Evolutionary conservation across 1,284 basidiomycete species (phyloP).

Genomic region (Cutaneotrichosporon cavernicola): DNA sequence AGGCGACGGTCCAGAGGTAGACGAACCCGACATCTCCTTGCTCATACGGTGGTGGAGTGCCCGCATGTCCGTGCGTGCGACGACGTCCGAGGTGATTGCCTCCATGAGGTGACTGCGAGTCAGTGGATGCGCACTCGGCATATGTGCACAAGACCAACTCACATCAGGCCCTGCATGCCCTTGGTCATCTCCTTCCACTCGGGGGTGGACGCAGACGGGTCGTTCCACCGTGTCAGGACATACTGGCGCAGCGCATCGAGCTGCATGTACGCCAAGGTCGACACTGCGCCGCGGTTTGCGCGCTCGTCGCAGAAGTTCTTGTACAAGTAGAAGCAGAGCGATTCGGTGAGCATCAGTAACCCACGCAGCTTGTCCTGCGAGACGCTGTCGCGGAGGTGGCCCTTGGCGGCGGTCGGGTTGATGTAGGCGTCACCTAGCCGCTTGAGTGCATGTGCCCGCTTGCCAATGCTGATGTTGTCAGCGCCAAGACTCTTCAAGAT

Average conservation of each 20-base stretch:
- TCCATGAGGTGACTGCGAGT: conserved; percentile 45
- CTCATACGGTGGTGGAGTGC: conserved; percentile 32
- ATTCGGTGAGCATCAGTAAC: conserved; percentile 55
- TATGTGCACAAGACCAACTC: conserved; percentile 21
- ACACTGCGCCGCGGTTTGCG: conserved; percentile 31
- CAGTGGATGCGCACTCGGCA: neutral
- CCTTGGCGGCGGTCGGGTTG: conserved; percentile 29
- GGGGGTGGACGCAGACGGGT: conserved; percentile 28
- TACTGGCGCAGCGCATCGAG: conserved; percentile 38
- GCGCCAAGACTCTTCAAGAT: conserved; percentile 11
- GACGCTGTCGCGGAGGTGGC: conserved; percentile 27
- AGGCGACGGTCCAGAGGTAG: conserved; percentile 29
- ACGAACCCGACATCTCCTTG: conserved; percentile 26
- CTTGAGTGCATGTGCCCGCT: conserved; percentile 39
- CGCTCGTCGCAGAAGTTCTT: conserved; percentile 57
- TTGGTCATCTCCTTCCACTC: conserved; percentile 31
- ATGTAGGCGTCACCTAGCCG: conserved; percentile 46
- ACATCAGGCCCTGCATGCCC: conserved; percentile 51
- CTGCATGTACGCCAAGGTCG: conserved; percentile 33
- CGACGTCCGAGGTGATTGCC: conserved; percentile 43
- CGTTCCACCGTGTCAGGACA: conserved; percentile 40
- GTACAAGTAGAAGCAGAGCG: conserved; percentile 56
- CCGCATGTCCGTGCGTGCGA: conserved; percentile 35
- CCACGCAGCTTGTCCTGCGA: conserved; percentile 44
- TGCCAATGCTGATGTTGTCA: conserved; percentile 22